Evolutionary conservation across 495 filamentous ascomycete genomes (phyloP), one percentile per base, ranked within the genome.

Genomic region (Aspergillus bertholletiae): DNA sequence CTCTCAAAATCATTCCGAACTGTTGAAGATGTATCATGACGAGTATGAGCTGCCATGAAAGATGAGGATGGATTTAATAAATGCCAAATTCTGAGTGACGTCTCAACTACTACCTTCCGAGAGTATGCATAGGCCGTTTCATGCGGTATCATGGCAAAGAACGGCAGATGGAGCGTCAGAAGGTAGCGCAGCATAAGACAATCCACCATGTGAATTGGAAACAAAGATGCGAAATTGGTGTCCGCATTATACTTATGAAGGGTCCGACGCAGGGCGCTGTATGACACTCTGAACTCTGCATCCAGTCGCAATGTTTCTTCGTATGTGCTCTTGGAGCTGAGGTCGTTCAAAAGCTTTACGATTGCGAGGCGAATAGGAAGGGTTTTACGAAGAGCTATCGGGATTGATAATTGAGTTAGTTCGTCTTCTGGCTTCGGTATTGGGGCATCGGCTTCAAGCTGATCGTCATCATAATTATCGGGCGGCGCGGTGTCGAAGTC

Each of bases 401-500:
- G 61, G 1, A 77, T 64, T 1, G 75, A 74, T 41, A 69, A 70
- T 21, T 77, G 67, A 4, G 79, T 80, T 34, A 74, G 77, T 5
- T 55, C 52, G 21, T 59, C 40, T 46, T 78, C 71, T 3, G 68
- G 59, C 18, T 67, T 69, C 8, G 67, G 51, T 0, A 60, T 50
- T 1, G 63, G 55, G 23, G 70, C 56, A 0, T 64, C 73, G 56
- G 18, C 61, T 57, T 61, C 21, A 5, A 73, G 57, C 7, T 72
- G 59, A 0, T 78, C 72, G 34, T 73, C 70, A 21, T 68, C 59
- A 26, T 78, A 75, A 47, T 84, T 84, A 0, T 68, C 68, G 2
- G 82, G 82, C 1, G 76, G 71, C 3, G 73, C 62, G 0, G 80
- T 83, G 49, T 86, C 80, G 37, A 76, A 84, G 54, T 86, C 80